These are phyloP conservation scores for Teratosphaeria nubilosa DNA, from an alignment of 2,329 filamentous ascomycete genomes.

Conservation along the genomic window DNA sequence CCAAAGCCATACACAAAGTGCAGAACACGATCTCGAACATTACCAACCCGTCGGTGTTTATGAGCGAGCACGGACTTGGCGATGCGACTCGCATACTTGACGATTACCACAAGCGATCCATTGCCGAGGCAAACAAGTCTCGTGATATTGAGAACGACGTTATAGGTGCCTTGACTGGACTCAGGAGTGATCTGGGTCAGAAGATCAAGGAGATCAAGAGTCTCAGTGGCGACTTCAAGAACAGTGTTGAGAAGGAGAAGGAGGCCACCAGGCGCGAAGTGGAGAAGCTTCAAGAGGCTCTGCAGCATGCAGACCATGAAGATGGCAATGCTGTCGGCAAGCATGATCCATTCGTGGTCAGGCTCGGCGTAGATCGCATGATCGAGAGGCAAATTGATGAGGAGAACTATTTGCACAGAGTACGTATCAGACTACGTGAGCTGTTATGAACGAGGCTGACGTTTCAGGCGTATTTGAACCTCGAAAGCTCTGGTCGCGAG, in stretches of 20 bases:
- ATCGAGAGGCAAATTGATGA: slow-evolving; percentile 89
- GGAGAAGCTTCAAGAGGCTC: slow-evolving; percentile 66
- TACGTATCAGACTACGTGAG: slow-evolving; percentile 33
- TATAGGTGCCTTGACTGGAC: slow-evolving; percentile 71
- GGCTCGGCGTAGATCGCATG: slow-evolving; percentile 76
- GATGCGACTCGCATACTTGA: slow-evolving; percentile 76
- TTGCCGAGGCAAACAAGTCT: slow-evolving; percentile 76
- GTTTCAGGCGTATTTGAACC: slow-evolving; percentile 77
- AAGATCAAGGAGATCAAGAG: slow-evolving; percentile 99
- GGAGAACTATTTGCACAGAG: slow-evolving; percentile 91
- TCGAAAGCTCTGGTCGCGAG: slow-evolving; percentile 88
- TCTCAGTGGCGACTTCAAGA: slow-evolving; percentile 90
- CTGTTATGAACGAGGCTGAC: slow-evolving; percentile 8
- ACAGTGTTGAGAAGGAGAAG: slow-evolving; percentile 90
- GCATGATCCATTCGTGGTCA: slow-evolving; percentile 83
- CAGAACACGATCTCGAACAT: slow-evolving; percentile 78
- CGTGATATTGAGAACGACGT: slow-evolving; percentile 87
- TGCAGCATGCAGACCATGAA: slow-evolving; percentile 63
- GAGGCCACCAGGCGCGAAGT: slow-evolving; percentile 73
- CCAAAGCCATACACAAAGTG: slow-evolving; percentile 73
- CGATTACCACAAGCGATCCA: slow-evolving; percentile 70
- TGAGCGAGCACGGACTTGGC: slow-evolving; percentile 64
- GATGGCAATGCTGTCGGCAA: slow-evolving; percentile 72
- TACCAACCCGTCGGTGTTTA: slow-evolving; percentile 61
- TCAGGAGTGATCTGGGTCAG: slow-evolving; percentile 79